Conservation (phyloP, 305 asterid genomes). For the Coffea humblotiana region DNA sequence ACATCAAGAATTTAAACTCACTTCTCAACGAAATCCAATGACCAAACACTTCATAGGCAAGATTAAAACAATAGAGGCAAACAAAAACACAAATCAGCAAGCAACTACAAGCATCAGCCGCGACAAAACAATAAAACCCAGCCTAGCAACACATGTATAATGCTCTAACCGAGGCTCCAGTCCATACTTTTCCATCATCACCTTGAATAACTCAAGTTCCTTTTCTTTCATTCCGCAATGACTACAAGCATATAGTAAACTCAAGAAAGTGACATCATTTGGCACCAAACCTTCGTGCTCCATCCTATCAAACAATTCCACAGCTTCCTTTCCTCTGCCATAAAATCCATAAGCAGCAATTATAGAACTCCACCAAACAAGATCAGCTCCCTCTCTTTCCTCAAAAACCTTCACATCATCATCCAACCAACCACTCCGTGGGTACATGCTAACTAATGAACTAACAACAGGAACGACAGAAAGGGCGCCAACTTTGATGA, state of each 20-base stretch:
- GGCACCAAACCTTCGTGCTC: conserved; percentile 58
- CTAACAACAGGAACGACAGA: conserved; percentile 58
- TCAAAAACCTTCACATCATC: conserved; percentile 61
- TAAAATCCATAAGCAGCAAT: conserved; percentile 89
- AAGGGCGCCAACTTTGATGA: conserved; percentile 58
- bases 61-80: no score
- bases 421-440: conserved; percentile 80
- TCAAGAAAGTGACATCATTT: conserved; percentile 73
- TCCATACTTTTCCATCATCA: conserved; percentile 51
- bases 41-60: no score
- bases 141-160: conserved; percentile 78
- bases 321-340: conserved; percentile 75
- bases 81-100: no score
- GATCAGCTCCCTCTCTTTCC: conserved; percentile 47
- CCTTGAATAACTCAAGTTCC: conserved; percentile 59
- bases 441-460: conserved; percentile 84
- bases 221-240: conserved; percentile 75
- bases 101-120: no score
- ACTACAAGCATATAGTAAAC: conserved; percentile 87
- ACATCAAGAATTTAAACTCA: no score
- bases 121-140: no score
- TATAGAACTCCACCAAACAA: conserved; percentile 83
- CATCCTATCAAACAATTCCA: conserved; percentile 58
- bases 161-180: conserved; percentile 75
- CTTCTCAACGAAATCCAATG: no score